A percentile compares a stretch with the other conserved stretches of the same genome.
Evolutionary conservation across 805 yeast genomes (phyloP).

Genomic region (Torulaspora franciscae): DNA sequence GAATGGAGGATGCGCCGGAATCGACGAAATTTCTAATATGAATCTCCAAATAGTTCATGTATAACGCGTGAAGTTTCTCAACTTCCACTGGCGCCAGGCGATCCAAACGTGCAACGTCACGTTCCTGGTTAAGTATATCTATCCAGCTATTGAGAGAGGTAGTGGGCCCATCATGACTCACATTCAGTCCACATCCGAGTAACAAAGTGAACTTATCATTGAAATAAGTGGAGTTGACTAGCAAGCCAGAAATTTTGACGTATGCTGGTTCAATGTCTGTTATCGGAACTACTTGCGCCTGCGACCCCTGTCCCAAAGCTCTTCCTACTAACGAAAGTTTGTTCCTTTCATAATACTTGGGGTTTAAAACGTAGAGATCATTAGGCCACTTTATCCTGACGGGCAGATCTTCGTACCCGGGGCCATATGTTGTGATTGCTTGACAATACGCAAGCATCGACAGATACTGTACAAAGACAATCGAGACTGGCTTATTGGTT

Average conservation of each 20-base stretch:
- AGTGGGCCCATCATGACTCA: constrained; percentile 83
- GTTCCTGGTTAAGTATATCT: constrained; percentile 50
- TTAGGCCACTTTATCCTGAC: constrained; percentile 94
- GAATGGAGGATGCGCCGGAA: constrained; percentile 64
- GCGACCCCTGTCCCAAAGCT: constrained; percentile 26
- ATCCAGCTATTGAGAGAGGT: constrained; percentile 78
- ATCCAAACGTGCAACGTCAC: constrained; percentile 41
- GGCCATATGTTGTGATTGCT: constrained; percentile 57
- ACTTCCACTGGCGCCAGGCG: constrained; percentile 43
- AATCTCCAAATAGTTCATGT: constrained; percentile 59
- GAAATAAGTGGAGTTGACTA: constrained; percentile 72
- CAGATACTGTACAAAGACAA: constrained; percentile 84
- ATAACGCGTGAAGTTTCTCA: constrained; percentile 51
- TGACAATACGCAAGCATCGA: constrained; percentile 78
- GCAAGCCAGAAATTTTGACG: constrained; percentile 75
- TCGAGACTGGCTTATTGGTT: constrained; percentile 45
- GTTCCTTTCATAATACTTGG: constrained; percentile 45
- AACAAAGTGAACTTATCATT: constrained; percentile 59
- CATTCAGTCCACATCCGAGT: constrained; percentile 84
- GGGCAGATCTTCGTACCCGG: constrained; percentile 71
- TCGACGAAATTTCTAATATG: constrained; percentile 53
- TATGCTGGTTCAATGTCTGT: constrained; percentile 59
- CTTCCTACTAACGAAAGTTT: constrained; percentile 23
- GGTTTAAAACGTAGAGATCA: constrained; percentile 73
- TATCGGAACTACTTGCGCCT: constrained; percentile 34